phyloP scores from a whole-genome alignment of 1,284 basidiomycete genomes.

The Ceratobasidium sp. region DNA sequence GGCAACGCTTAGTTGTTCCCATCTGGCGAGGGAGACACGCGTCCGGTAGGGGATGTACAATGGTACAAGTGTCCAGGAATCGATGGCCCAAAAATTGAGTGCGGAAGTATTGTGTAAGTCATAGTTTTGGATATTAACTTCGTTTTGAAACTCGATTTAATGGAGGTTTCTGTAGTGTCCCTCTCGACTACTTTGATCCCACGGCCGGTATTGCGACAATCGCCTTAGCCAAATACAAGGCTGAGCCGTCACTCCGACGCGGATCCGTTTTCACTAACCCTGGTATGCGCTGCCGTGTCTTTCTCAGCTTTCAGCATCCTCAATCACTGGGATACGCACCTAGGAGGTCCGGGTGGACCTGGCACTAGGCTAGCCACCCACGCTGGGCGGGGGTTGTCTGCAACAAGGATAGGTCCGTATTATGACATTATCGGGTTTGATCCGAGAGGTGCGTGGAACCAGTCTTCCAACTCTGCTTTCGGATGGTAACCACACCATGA shows the following conservation, averaged over 20 bases:
- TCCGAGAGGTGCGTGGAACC: constrained; percentile 31
- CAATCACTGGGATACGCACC: background rate
- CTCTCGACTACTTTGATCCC: constrained; percentile 33
- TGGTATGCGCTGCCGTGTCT: background rate
- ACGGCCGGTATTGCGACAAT: constrained; percentile 30
- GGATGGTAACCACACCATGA: background rate
- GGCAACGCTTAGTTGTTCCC: background rate
- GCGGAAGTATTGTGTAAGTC: constrained; percentile 34
- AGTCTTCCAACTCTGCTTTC: too few relatives aligned
- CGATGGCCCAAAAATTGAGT: constrained; percentile 24
- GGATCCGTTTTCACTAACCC: constrained; percentile 34
- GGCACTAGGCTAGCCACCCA: constrained; percentile 5
- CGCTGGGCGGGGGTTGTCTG: background rate
- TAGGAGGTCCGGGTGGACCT: constrained; percentile 41
- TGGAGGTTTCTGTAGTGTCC: constrained; percentile 1
- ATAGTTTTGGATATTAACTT: background rate
- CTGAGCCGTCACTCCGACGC: constrained; percentile 24
- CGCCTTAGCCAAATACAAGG: constrained; percentile 34
- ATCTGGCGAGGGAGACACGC: background rate
- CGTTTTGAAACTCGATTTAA: background rate
- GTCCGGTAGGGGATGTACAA: constrained; percentile 28
- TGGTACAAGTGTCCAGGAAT: constrained; percentile 29
- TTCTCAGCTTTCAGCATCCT: background rate
- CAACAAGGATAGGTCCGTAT: constrained; percentile 26
- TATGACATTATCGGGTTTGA: constrained; percentile 44